Conservation (phyloP, 805 yeast species). For the Yamadazyma scolyti region DNA sequence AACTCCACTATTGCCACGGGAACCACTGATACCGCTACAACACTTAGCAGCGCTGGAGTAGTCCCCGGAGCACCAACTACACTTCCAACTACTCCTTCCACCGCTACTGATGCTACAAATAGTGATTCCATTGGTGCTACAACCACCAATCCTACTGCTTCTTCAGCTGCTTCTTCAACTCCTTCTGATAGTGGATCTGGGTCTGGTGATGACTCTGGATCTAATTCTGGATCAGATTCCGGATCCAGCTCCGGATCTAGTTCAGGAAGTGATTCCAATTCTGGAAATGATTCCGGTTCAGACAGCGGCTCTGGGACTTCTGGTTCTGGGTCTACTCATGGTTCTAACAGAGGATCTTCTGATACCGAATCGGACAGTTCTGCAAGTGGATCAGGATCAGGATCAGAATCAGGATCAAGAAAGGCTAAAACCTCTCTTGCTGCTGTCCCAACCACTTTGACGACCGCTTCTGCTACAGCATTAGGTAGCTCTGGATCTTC, state of each 20-base stretch:
- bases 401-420: no score
- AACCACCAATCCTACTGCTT: neutral
- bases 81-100: constrained; percentile 3
- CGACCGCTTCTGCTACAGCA: constrained; percentile 9
- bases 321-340: constrained; percentile 1
- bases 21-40: neutral
- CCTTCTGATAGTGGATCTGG: neutral
- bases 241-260: constrained; percentile 2
- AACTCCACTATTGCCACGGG: constrained; percentile 1
- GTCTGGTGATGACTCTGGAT: constrained; percentile 1
- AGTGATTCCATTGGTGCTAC: constrained; percentile 4
- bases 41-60: neutral
- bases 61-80: constrained; percentile 1
- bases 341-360: constrained; percentile 1
- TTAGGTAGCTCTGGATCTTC: no score
- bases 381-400: no score
- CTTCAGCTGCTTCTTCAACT: neutral
- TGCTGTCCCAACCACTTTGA: constrained; percentile 6
- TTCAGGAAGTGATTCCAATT: neutral
- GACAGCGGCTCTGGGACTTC: neutral
- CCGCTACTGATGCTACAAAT: constrained; percentile 12
- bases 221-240: constrained; percentile 2
- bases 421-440: neutral
- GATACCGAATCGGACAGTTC: no score
- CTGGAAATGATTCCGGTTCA: neutral